Percentiles rank a stretch among this genome's conserved stretches.
phyloP scores from a whole-genome alignment of 257 asterid genomes.

The Solanum microdontum region DNA sequence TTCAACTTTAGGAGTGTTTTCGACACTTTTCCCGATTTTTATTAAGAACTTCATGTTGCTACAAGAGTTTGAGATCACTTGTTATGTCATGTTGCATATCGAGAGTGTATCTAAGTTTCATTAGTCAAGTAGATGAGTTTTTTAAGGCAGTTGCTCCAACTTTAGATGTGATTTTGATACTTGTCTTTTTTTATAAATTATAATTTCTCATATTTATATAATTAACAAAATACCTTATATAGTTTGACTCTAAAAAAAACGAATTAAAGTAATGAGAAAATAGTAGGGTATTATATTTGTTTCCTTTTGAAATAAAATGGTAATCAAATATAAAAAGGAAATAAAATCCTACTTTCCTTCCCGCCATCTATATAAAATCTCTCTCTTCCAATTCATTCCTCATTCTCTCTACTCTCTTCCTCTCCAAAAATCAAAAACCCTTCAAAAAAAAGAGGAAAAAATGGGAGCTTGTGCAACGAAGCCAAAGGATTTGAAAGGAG shows the following conservation, averaged over 20 bases:
- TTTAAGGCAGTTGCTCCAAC: rapidly evolving
- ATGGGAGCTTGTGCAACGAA: constrained; percentile 57
- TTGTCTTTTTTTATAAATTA: too few species aligned
- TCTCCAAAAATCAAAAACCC: not conserved
- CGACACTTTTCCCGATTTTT: rapidly evolving
- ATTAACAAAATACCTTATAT: too few species aligned
- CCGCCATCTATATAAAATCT: not conserved
- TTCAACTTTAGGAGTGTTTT: rapidly evolving
- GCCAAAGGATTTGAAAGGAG: constrained; percentile 25
- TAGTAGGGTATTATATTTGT: not conserved
- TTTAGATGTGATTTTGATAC: too few species aligned
- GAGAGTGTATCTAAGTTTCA: too few species aligned
- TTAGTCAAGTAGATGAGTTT: too few species aligned
- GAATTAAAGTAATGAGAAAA: too few species aligned
- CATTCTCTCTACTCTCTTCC: not conserved
- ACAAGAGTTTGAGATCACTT: not conserved
- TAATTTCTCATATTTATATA: too few species aligned
- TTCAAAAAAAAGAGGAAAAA: not conserved
- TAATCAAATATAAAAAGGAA: not conserved
- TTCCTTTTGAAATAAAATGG: not conserved
- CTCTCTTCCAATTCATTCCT: not conserved
- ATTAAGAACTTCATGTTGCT: not conserved
- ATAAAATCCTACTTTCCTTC: not conserved
- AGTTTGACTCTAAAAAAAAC: not conserved
- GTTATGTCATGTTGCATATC: too few species aligned